Evolutionary conservation across 2,329 filamentous ascomycete genomes (phyloP).

Genomic region (Fusarium continuum): DNA sequence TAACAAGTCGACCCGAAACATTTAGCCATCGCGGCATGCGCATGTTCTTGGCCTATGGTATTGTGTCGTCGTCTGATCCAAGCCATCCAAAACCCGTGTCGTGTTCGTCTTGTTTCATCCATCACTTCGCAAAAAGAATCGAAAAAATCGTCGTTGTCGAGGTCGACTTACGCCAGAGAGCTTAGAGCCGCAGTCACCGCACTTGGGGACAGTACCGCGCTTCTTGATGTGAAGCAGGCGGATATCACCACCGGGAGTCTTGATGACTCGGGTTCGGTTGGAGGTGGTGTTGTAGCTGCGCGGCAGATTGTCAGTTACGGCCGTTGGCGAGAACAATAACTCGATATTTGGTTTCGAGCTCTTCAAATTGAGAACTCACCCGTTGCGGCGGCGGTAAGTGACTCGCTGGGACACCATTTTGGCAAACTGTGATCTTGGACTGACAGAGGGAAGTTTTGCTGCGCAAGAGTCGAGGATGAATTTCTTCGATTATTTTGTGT

Average conservation of each 20-base stretch:
- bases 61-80: background rate
- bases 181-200: slow-evolving; percentile 98
- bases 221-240: slow-evolving; percentile 99
- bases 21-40: background rate
- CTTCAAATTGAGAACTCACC: slow-evolving; percentile 64
- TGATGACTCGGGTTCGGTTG: slow-evolving; percentile 95
- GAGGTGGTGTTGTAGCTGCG: slow-evolving; percentile 95
- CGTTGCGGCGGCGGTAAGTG: slow-evolving; percentile 80
- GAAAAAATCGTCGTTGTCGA: slow-evolving; percentile 29
- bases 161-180: slow-evolving; percentile 88
- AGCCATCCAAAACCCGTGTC: slow-evolving; percentile 4
- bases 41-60: background rate
- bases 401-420: slow-evolving; percentile 69
- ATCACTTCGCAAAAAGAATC: slow-evolving; percentile 19
- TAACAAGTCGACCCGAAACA: background rate
- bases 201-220: slow-evolving; percentile 97
- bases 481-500: slow-evolving; percentile 43
- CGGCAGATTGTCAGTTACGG: slow-evolving; percentile 39
- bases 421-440: slow-evolving; percentile 52
- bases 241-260: slow-evolving; percentile 96
- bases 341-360: slow-evolving; percentile 30
- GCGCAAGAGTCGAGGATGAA: slow-evolving; percentile 46
- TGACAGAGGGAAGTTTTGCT: slow-evolving; percentile 51
- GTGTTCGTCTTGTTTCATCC: slow-evolving; percentile 24
- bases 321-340: slow-evolving; percentile 17